Percentiles rank a stretch among this genome's conserved stretches.
phyloP scores from a whole-genome alignment of 352 stramenopile species.

The Phytophthora multivora region DNA sequence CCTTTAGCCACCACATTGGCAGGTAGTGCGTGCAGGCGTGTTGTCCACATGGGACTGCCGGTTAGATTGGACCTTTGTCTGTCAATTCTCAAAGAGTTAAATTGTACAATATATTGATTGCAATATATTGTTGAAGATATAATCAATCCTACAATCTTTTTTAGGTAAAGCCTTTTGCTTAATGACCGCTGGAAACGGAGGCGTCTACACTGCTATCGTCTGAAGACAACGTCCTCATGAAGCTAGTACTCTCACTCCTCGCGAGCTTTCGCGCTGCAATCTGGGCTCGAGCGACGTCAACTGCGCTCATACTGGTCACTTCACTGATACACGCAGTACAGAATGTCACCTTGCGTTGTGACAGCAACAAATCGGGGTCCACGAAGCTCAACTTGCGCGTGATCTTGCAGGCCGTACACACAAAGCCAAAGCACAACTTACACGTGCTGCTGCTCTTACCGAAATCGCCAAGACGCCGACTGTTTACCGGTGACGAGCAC shows the following conservation, averaged over 20 bases:
- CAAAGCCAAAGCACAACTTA: conserved; percentile 31
- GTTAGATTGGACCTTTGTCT: too few species aligned
- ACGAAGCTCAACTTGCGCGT: conserved; percentile 30
- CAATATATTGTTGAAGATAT: too few species aligned
- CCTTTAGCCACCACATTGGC: too few species aligned
- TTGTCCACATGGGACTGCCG: too few species aligned
- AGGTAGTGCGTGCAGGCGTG: too few species aligned
- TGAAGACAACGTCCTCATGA: conserved; percentile 15
- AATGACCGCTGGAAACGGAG: conserved; percentile 13
- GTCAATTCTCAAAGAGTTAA: too few species aligned
- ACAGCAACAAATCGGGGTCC: conserved; percentile 15
- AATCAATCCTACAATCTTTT: too few species aligned
- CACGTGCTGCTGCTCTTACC: conserved; percentile 29
- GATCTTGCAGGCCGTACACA: conserved; percentile 30
- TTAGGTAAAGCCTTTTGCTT: not conserved
- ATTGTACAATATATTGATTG: too few species aligned
- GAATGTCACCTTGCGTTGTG: conserved; percentile 33
- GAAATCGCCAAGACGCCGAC: conserved; percentile 17
- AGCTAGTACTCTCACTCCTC: conserved; percentile 5
- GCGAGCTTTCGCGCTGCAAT: conserved; percentile 6
- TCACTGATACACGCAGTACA: conserved; percentile 38
- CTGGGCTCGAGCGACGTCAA: conserved; percentile 14
- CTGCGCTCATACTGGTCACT: conserved; percentile 32
- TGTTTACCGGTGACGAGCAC: conserved; percentile 1
- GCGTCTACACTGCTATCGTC: conserved; percentile 7